Evolutionary conservation across 2,329 filamentous ascomycete genomes (phyloP).

Genomic region (Alternaria burnsii): DNA sequence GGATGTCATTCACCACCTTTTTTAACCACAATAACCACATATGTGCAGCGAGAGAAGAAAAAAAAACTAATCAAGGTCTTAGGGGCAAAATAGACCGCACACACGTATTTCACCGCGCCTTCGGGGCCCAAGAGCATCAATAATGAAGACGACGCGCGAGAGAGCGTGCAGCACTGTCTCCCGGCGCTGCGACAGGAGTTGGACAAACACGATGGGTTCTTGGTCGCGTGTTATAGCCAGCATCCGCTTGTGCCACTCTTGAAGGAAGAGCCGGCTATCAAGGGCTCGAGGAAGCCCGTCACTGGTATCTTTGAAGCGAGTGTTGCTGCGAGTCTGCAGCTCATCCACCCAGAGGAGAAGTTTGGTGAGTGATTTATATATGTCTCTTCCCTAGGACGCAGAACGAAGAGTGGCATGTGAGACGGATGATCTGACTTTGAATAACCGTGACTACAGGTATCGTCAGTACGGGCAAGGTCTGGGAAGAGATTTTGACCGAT

Average conservation of each 20-base stretch:
- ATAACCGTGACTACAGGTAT: conserved; percentile 56
- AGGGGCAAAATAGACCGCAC: conserved; percentile 48
- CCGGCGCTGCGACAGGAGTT: conserved; percentile 60
- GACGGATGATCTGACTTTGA: too few species aligned
- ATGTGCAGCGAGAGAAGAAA: too few species aligned
- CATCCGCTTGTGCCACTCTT: conserved; percentile 77
- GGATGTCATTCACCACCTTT: conserved; percentile 50
- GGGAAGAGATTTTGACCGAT: conserved; percentile 75
- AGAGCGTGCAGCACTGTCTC: conserved; percentile 70
- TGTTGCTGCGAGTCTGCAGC: conserved; percentile 69
- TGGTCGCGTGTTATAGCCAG: conserved; percentile 88
- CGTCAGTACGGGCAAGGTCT: conserved; percentile 84
- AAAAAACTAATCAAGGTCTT: too few species aligned
- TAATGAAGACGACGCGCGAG: conserved; percentile 71
- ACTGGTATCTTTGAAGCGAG: conserved; percentile 90
- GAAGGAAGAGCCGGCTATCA: conserved; percentile 53
- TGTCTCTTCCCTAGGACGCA: too few species aligned
- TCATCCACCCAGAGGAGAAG: conserved; percentile 58
- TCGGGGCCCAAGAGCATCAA: conserved; percentile 79
- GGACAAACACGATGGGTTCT: conserved; percentile 72
- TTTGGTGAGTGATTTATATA: conserved; percentile 65
- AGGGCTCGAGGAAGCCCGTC: conserved; percentile 61
- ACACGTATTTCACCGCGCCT: conserved; percentile 73
- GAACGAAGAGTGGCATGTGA: too few species aligned
- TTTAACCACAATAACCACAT: not conserved